A percentile compares a stretch with the other conserved stretches of the same genome.
phyloP scores from a whole-genome alignment of 352 stramenopile species.

The Pythium sp. region DNA sequence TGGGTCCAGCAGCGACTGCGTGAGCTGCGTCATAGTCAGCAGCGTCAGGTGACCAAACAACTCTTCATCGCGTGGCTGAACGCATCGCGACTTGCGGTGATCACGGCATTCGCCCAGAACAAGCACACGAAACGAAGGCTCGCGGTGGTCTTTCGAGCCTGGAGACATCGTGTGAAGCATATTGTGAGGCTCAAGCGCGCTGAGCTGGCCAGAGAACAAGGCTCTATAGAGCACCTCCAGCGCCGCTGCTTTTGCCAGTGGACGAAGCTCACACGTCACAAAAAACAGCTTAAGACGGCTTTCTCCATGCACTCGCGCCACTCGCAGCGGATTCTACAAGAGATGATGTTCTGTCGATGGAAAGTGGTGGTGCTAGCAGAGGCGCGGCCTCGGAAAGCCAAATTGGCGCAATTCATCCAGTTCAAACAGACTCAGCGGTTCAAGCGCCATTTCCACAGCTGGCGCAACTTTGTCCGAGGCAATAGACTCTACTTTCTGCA shows the following conservation, averaged over 20 bases:
- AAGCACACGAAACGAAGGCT: constrained; percentile 28
- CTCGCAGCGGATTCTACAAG: constrained; percentile 15
- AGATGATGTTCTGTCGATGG: constrained; percentile 45
- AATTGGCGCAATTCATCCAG: constrained; percentile 12
- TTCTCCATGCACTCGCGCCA: constrained; percentile 25
- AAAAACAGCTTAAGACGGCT: constrained; percentile 14
- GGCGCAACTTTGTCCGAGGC: constrained; percentile 28
- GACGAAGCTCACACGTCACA: not conserved
- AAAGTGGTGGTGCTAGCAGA: constrained; percentile 42
- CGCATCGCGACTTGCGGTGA: constrained; percentile 48
- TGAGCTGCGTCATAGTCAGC: constrained; percentile 22
- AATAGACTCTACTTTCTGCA: constrained; percentile 19
- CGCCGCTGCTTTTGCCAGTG: constrained; percentile 13
- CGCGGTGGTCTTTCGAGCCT: constrained; percentile 30
- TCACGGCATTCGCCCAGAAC: constrained; percentile 31
- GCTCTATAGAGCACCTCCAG: not conserved
- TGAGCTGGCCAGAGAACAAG: not conserved
- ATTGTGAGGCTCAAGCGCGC: not conserved
- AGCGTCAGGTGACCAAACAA: constrained; percentile 20
- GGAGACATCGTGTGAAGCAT: constrained; percentile 26
- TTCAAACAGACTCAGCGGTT: constrained; percentile 6
- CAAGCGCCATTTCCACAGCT: constrained; percentile 24
- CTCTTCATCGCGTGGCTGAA: constrained; percentile 63
- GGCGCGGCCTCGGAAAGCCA: constrained; percentile 28
- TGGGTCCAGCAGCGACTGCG: constrained; percentile 50